Evolutionary conservation across 2,329 filamentous ascomycete genomes (phyloP).

Genomic region (Aureobasidium sp.): DNA sequence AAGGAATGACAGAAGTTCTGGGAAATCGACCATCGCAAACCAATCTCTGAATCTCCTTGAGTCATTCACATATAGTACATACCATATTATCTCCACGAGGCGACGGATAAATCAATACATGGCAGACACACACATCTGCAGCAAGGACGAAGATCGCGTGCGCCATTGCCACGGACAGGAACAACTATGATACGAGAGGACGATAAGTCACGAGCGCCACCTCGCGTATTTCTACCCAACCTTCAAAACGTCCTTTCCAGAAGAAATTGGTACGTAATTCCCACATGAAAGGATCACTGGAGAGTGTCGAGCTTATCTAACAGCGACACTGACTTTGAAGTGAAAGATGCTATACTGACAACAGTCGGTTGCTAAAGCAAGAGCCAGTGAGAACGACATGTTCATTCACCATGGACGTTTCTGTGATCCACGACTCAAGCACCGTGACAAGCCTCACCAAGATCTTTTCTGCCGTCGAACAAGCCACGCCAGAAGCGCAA

Average conservation of each 20-base stretch:
- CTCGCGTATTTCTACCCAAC: background rate
- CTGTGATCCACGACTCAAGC: constrained; percentile 2
- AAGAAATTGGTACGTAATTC: constrained; percentile 9
- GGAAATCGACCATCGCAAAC: background rate
- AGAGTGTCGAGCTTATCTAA: background rate
- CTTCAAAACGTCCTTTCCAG: background rate
- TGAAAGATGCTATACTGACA: background rate
- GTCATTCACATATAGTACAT: background rate
- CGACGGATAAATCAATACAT: no score
- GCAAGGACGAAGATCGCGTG: background rate
- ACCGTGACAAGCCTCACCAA: background rate
- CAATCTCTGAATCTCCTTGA: no score
- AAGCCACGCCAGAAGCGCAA: background rate
- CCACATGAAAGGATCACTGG: background rate
- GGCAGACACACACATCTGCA: background rate
- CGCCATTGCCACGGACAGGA: background rate
- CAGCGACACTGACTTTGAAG: background rate
- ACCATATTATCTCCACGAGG: background rate
- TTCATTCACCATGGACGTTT: no score
- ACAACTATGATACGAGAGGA: background rate
- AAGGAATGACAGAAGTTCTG: background rate
- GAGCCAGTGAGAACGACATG: no score
- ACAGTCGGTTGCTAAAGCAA: background rate
- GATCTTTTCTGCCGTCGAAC: background rate
- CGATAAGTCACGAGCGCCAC: constrained; percentile 1